Base-by-base conservation (phyloP, 495 filamentous ascomycete genomes). In the Trichoderma gamsii region DNA sequence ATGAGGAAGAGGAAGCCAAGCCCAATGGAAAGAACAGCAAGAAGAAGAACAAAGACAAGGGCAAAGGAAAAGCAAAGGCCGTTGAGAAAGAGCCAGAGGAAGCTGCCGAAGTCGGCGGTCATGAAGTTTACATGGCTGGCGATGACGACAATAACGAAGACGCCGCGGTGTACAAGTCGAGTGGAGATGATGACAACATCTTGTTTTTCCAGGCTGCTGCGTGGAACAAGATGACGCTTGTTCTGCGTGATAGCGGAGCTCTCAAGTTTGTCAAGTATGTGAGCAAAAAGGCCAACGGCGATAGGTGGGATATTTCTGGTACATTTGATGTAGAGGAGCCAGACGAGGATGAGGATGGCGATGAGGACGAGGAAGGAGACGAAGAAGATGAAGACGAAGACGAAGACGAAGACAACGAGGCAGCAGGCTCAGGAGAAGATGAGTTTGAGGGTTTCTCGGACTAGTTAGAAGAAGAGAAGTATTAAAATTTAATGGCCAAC, bases 201-300 rank as follows among this genome's bases (percentile, higher is more conserved):
- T 83, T 98, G 15, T 96, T 98, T 81, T 91, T 88, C 74, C 92
- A 90, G 76, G 88, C 91, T 1, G 90, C 93, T 0, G 81, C 87
- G 12, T 99, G 94, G 93, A 97, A 97, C 77, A 88, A 87, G 52
- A 82, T 98, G 76, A 90, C 86, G 71, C 85, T 99, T 61, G 96
- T 98, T 16, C 79, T 99, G 61, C 85, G 96, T 63, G 95, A 99
- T 74, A 85, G 84, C 65, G 93, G 91, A 9, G 88, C 90, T 9
- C 83, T 99, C 73, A 86, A 89, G 78, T 98, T 98, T 75, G 92
- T 97, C 73, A 99, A 98, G 83, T 99, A 97, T 76, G 90, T 98
- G 46, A 93, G 90, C 80, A 81, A 80, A 18, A 83, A 79, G 41
- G 94, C 95, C 4, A 85, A 85, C 73, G 94, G 95, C 18, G 96